These are phyloP conservation scores for Croton setiger DNA, from an alignment of 441 rosid species.

Conservation along the genomic window DNA sequence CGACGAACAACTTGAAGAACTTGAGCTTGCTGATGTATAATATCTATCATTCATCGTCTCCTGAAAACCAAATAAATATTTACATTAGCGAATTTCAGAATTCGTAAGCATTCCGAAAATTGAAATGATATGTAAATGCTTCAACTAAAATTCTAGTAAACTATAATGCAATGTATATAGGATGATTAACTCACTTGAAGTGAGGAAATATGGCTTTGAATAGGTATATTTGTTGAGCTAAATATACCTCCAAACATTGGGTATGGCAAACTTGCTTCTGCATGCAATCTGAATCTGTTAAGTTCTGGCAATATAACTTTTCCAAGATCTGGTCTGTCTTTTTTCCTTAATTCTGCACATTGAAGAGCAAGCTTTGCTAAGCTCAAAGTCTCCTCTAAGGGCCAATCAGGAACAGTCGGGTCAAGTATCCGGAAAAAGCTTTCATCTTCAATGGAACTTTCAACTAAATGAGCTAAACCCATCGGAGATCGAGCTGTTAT, in stretches of 20 bases:
- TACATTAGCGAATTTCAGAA: not conserved
- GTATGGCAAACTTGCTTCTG: slow-evolving; percentile 43
- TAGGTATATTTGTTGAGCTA: slow-evolving; percentile 31
- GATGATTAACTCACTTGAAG: slow-evolving; percentile 27
- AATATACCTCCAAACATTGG: slow-evolving; percentile 14
- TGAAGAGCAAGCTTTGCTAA: slow-evolving; percentile 60
- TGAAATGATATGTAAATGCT: not conserved
- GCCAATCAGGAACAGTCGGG: slow-evolving; percentile 67
- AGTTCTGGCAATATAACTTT: slow-evolving; percentile 63
- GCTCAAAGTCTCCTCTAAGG: slow-evolving; percentile 49
- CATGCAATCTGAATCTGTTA: slow-evolving; percentile 52
- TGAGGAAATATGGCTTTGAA: slow-evolving; percentile 33
- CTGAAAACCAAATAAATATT: slow-evolving; percentile 18
- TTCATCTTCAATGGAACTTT: slow-evolving; percentile 56
- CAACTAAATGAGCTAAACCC: slow-evolving; percentile 73
- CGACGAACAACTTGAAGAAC: slow-evolving; percentile 27
- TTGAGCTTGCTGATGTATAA: slow-evolving; percentile 33
- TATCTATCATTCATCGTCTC: slow-evolving; percentile 26
- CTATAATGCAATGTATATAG: too few relatives aligned
- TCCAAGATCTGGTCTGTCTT: slow-evolving; percentile 83
- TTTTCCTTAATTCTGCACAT: slow-evolving; percentile 72
- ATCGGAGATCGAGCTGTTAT: slow-evolving; percentile 81
- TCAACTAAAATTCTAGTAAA: too few relatives aligned
- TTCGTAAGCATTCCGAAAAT: not conserved
- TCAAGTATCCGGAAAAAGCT: slow-evolving; percentile 50